These are phyloP conservation scores for Aspergillus campestris DNA, from an alignment of 495 filamentous ascomycete genomes.

Conservation along the genomic window DNA sequence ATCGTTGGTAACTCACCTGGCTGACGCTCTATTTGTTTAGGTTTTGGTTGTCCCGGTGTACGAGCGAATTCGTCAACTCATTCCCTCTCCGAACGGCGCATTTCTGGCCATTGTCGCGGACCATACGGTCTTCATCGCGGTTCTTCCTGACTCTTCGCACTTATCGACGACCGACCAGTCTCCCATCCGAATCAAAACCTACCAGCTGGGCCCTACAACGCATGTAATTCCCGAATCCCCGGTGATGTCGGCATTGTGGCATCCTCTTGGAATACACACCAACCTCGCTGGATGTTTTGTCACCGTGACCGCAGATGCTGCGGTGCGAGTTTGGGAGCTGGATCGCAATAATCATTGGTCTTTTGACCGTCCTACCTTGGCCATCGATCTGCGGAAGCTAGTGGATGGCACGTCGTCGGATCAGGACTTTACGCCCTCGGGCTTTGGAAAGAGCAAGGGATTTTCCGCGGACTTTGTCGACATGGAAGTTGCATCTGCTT, in stretches of 20 bases:
- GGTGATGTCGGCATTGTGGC: conserved; percentile 73
- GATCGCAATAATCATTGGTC: conserved; percentile 70
- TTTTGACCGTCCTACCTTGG: conserved; percentile 71
- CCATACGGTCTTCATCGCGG: conserved; percentile 73
- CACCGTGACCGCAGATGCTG: conserved; percentile 76
- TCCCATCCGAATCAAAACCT: conserved; percentile 68
- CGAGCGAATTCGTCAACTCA: conserved; percentile 68
- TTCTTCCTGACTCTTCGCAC: conserved; percentile 67
- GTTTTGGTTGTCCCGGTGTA: conserved; percentile 62
- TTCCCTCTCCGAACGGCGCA: conserved; percentile 69
- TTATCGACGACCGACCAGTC: conserved; percentile 53
- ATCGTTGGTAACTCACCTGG: not conserved
- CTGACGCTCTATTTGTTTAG: conserved; percentile 26
- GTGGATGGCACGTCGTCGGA: conserved; percentile 68
- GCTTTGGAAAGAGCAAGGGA: conserved; percentile 60
- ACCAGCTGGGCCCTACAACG: conserved; percentile 77
- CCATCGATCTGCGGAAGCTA: conserved; percentile 74
- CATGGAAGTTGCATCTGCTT: conserved; percentile 81
- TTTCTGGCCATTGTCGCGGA: conserved; percentile 76
- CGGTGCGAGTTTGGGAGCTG: conserved; percentile 82
- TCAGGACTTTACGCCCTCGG: conserved; percentile 65
- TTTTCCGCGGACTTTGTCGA: conserved; percentile 80
- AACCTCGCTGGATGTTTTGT: conserved; percentile 54
- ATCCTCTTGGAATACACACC: conserved; percentile 69
- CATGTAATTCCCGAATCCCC: conserved; percentile 77